Conservation (phyloP, 2,329 filamentous ascomycete species). For the Aspergillus ochraceoroseus region DNA sequence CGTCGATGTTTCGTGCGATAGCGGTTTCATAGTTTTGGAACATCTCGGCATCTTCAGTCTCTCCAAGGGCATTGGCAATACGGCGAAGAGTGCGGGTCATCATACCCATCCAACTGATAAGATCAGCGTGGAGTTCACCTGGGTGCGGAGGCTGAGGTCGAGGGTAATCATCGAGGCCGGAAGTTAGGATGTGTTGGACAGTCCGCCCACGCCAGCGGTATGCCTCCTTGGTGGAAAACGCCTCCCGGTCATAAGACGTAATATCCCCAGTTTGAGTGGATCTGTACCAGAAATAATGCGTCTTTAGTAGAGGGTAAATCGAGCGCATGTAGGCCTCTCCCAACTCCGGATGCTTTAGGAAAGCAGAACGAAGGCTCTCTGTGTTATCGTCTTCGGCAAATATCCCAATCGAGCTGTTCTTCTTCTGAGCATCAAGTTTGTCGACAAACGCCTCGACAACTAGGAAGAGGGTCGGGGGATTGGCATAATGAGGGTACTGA, state of each 20-base stretch:
- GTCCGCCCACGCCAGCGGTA: constrained; percentile 95
- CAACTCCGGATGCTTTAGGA: constrained; percentile 62
- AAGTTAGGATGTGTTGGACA: constrained; percentile 80
- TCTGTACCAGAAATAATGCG: constrained; percentile 92
- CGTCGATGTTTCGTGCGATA: constrained; percentile 79
- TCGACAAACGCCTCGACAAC: constrained; percentile 79
- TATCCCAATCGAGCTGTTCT: constrained; percentile 26
- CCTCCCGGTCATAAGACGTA: constrained; percentile 82
- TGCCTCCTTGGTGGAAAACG: constrained; percentile 81
- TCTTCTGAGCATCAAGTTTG: constrained; percentile 57
- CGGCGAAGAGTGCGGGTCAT: constrained; percentile 82
- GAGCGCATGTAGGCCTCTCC: constrained; percentile 67
- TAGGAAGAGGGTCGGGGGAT: constrained; percentile 91
- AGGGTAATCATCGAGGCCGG: constrained; percentile 93
- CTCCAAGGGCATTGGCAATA: constrained; percentile 69
- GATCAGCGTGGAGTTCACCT: constrained; percentile 88
- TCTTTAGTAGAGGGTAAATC: constrained; percentile 80
- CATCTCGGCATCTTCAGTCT: constrained; percentile 68
- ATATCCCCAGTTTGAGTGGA: constrained; percentile 86
- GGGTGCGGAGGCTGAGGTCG: constrained; percentile 90
- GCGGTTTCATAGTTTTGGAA: constrained; percentile 68
- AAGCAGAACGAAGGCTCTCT: constrained; percentile 56
- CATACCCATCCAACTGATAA: constrained; percentile 96
- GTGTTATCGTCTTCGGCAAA: constrained; percentile 27
- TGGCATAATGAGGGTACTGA: constrained; percentile 96